Percentiles rank a stretch among this genome's conserved stretches.
These are phyloP conservation scores for Talaromyces sp. DNA, from an alignment of 2,329 filamentous ascomycete genomes.

Conservation along the genomic window DNA sequence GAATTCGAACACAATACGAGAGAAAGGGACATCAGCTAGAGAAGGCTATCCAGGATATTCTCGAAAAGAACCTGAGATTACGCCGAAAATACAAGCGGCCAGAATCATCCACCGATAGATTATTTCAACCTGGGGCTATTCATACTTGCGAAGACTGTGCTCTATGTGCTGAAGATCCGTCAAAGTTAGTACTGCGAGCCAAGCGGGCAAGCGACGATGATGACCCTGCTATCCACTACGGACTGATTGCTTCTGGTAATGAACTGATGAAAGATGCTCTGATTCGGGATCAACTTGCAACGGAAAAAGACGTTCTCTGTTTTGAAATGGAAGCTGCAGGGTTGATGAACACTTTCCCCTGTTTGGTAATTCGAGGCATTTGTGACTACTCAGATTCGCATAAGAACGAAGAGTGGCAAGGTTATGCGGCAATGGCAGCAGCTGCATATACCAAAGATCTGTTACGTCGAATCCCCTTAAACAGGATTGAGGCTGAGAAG, in stretches of 20 bases:
- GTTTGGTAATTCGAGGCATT: slow-evolving; percentile 19
- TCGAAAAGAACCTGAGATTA: background rate
- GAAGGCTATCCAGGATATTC: background rate
- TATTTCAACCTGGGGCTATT: background rate
- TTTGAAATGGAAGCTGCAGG: slow-evolving; percentile 23
- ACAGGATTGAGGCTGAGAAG: too few relatives aligned
- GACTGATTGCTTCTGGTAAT: slow-evolving; percentile 25
- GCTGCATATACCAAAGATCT: slow-evolving; percentile 23
- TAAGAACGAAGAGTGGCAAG: slow-evolving; percentile 4
- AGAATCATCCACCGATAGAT: background rate
- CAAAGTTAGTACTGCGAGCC: background rate
- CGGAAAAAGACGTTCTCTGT: slow-evolving; percentile 18
- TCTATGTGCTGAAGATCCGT: background rate
- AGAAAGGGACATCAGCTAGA: background rate
- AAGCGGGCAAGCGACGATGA: background rate
- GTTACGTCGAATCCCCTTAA: background rate
- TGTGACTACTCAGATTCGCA: slow-evolving; percentile 1
- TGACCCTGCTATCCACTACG: slow-evolving; percentile 21
- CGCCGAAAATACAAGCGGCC: background rate
- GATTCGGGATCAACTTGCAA: slow-evolving; percentile 12
- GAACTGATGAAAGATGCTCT: slow-evolving; percentile 22
- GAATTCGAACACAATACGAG: background rate
- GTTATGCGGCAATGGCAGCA: slow-evolving; percentile 17
- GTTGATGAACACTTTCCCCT: slow-evolving; percentile 19
- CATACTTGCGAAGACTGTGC: background rate